Percentiles rank a stretch among this genome's conserved stretches.
phyloP scores from a whole-genome alignment of 2,329 filamentous ascomycete species.

The Lecanicillium sp. region DNA sequence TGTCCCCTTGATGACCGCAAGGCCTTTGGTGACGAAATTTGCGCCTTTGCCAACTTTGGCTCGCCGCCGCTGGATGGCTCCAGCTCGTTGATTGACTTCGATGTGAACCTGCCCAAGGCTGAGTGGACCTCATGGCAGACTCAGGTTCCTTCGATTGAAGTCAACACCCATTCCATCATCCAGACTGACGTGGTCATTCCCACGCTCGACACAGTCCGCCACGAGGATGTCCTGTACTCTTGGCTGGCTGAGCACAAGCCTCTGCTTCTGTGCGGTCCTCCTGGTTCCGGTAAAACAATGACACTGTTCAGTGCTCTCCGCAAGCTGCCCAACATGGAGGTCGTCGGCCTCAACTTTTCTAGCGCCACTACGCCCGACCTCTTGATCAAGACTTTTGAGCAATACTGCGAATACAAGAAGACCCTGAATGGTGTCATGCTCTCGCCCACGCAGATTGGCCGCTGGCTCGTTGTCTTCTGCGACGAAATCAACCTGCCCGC shows the following conservation, averaged over 20 bases:
- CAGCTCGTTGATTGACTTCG: constrained; percentile 90
- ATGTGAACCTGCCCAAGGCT: constrained; percentile 77
- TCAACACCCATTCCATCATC: constrained; percentile 96
- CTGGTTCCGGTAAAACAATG: constrained; percentile 99
- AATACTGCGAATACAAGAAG: constrained; percentile 99
- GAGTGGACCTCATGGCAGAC: constrained; percentile 94
- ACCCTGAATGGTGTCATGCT: constrained; percentile 93
- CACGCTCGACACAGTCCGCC: constrained; percentile 91
- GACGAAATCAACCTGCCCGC: constrained; percentile 99
- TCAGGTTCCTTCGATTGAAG: constrained; percentile 88
- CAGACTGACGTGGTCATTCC: constrained; percentile 98
- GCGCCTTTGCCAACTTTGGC: constrained; percentile 77
- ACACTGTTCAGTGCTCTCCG: constrained; percentile 95
- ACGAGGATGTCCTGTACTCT: constrained; percentile 98
- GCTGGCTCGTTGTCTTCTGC: constrained; percentile 98
- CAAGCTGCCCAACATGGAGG: constrained; percentile 97
- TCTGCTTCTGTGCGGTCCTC: constrained; percentile 89
- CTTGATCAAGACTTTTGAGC: constrained; percentile 97
- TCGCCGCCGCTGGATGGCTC: constrained; percentile 71
- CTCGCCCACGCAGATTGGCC: constrained; percentile 90
- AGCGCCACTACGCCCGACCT: constrained; percentile 97
- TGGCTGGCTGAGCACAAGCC: constrained; percentile 99
- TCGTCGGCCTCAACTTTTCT: constrained; percentile 98
- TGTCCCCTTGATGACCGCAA: constrained; percentile 86
- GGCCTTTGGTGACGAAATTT: constrained; percentile 77